Percentiles rank a stretch among this genome's conserved stretches.
phyloP scores from a whole-genome alignment of 192 early-diverging fungal genomes.

The Linnemannia zychae region DNA sequence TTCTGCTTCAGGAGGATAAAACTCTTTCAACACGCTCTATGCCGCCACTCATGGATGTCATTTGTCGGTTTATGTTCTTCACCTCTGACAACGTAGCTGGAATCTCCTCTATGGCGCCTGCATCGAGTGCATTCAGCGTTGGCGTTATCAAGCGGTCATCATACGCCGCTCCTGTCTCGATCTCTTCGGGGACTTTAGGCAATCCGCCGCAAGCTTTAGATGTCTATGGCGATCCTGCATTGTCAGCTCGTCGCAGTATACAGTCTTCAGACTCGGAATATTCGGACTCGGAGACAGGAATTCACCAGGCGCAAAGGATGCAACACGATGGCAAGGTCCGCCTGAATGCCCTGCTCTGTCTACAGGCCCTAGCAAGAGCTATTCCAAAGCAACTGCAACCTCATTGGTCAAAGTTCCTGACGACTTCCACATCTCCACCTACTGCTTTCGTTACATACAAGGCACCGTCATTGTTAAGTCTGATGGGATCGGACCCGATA shows the following conservation, averaged over 20 bases:
- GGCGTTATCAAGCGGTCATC: conserved; percentile 36
- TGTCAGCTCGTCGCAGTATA: neutral
- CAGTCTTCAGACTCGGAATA: conserved; percentile 69
- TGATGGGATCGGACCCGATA: conserved; percentile 63
- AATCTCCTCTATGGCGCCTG: neutral
- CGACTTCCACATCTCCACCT: conserved; percentile 45
- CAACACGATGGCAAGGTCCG: conserved; percentile 65
- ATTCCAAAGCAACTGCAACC: conserved; percentile 64
- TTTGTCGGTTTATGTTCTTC: conserved; percentile 65
- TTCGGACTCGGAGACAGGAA: conserved; percentile 62
- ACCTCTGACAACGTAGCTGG: conserved; percentile 39
- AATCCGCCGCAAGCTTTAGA: neutral
- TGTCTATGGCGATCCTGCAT: neutral
- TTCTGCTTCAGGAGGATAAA: conserved; percentile 65
- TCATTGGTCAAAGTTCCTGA: conserved; percentile 68
- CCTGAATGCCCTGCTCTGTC: conserved; percentile 66
- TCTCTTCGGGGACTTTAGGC: neutral
- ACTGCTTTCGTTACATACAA: conserved; percentile 21
- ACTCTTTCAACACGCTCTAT: conserved; percentile 55
- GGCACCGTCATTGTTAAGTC: conserved; percentile 59
- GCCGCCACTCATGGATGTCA: conserved; percentile 60
- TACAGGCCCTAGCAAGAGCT: conserved; percentile 61
- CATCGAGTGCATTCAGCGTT: conserved; percentile 8
- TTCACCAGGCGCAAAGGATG: conserved; percentile 31
- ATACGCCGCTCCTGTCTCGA: conserved; percentile 17